Evolutionary conservation across 441 rosid species (phyloP), one percentile per base, ranked within the genome.

Genomic region (Croton laevigatus): DNA sequence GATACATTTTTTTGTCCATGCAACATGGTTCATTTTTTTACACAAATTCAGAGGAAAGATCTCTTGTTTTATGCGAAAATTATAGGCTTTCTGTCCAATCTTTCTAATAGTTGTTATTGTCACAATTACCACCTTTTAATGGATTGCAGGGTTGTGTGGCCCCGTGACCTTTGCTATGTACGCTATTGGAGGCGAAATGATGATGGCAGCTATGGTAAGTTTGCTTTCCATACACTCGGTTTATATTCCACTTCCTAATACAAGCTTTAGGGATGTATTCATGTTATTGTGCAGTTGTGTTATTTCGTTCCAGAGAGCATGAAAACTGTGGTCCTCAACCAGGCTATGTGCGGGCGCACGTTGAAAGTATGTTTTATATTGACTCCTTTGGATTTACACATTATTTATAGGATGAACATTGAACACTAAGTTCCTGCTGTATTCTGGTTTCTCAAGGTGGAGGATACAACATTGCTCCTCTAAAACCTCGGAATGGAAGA

Each of bases 131-230:
- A 40, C 32, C 22, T 68, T 52, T 72, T 61, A 60, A 65, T 59
- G 60, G 69, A 16, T 80, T 81, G 73, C 87, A 96, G 99, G 91
- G 70, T 93, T 80, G 93, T 96, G 62, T 96, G 98, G 98, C 98
- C 99, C 19, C 98, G 99, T 75, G 98, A 93, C 75, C 98, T 96
- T 83, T 96, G 99, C 76, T 96, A 96, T 80, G 96, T 93, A 69
- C 91, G 98, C 34, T 96, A 96, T 76, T 96, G 98, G 99, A 94
- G 97, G 54, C 83, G 98, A 77, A 96, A 96, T 75, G 98, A 96
- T 70, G 98, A 91, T 61, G 98, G 97, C 76, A 96, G 98, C 76
- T 96, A 93, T 82, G 99, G 98, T 90, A 88, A 71, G 49, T 34
- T 49, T 49, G 40, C 73, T 64, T 72, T 38, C 57, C 63, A 66